Percentiles rank a stretch among this genome's conserved stretches.
phyloP scores from a whole-genome alignment of 352 stramenopile genomes.

The Phytopythium aichiense region DNA sequence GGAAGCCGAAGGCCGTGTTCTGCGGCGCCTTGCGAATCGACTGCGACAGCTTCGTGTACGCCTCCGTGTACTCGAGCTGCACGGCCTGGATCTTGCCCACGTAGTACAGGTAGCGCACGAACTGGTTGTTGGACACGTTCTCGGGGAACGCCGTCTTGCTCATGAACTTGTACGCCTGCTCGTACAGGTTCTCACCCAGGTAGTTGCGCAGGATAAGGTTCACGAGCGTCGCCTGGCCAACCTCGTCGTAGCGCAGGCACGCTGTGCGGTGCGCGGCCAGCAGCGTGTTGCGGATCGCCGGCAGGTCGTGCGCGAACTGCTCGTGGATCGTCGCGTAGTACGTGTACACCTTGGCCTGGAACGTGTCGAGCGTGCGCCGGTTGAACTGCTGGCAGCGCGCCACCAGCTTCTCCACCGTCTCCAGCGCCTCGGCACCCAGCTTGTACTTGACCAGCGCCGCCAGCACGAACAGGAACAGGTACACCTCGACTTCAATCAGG shows the following conservation, averaged over 20 bases:
- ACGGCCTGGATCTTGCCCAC: constrained; percentile 94
- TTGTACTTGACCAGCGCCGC: constrained; percentile 72
- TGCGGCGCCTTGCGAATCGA: constrained; percentile 95
- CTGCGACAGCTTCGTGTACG: constrained; percentile 96
- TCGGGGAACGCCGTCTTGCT: constrained; percentile 88
- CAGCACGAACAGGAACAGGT: constrained; percentile 76
- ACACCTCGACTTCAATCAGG: constrained; percentile 84
- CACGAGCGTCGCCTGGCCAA: constrained; percentile 86
- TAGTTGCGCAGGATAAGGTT: constrained; percentile 91
- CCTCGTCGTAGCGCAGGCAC: constrained; percentile 87
- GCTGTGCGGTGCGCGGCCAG: constrained; percentile 84
- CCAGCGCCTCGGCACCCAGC: constrained; percentile 46
- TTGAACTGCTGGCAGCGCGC: constrained; percentile 75
- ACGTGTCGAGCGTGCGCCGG: constrained; percentile 68
- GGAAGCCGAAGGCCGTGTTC: constrained; percentile 95
- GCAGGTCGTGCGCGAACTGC: constrained; percentile 51
- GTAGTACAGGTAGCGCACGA: constrained; percentile 98
- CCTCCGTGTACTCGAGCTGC: constrained; percentile 97
- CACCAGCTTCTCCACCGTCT: constrained; percentile 47
- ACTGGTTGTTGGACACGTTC: constrained; percentile 97
- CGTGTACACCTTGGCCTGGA: constrained; percentile 75
- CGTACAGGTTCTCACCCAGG: constrained; percentile 87
- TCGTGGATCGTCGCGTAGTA: constrained; percentile 80
- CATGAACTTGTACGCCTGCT: constrained; percentile 92
- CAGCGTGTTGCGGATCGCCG: constrained; percentile 60